Evolutionary conservation across 23 red algal species (phyloP).

Genomic region (Agarophyton chilense): DNA sequence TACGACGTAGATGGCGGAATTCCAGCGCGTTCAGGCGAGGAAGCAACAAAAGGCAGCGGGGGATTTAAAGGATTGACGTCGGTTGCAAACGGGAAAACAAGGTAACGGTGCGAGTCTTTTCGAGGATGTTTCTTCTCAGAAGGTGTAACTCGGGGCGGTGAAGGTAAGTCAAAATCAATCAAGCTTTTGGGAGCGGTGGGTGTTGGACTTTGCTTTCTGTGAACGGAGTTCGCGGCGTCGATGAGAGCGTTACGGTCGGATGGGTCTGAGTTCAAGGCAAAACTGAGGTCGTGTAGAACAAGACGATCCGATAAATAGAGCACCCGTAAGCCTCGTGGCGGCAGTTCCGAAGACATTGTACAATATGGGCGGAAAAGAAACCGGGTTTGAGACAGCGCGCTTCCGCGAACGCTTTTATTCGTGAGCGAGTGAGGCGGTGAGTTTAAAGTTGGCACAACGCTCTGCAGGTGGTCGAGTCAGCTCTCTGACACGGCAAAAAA

Average conservation of each 20-base stretch:
- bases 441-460: too few relatives aligned
- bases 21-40: constrained; percentile 33
- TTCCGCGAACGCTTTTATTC: not conserved
- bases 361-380: not conserved
- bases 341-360: not conserved
- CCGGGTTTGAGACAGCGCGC: not conserved
- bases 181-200: constrained; percentile 23
- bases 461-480: too few relatives aligned
- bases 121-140: constrained; percentile 42
- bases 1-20: constrained; percentile 3
- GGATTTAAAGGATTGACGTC: constrained; percentile 14
- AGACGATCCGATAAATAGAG: constrained; percentile 75
- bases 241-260: constrained; percentile 85
- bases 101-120: constrained; percentile 47
- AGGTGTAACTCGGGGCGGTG: constrained; percentile 30
- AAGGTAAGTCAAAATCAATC: constrained; percentile 48
- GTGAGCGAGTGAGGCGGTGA: not conserved
- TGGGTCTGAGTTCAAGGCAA: constrained; percentile 51
- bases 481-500: too few relatives aligned
- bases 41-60: not conserved
- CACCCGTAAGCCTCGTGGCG: constrained; percentile 75
- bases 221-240: constrained; percentile 77
- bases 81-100: constrained; percentile 72
- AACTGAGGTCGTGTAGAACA: constrained; percentile 75
- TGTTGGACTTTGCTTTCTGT: not conserved